Percentiles rank a stretch among this genome's conserved stretches.
phyloP scores from a whole-genome alignment of 352 stramenopile genomes.

The Phytophthora syringae region DNA sequence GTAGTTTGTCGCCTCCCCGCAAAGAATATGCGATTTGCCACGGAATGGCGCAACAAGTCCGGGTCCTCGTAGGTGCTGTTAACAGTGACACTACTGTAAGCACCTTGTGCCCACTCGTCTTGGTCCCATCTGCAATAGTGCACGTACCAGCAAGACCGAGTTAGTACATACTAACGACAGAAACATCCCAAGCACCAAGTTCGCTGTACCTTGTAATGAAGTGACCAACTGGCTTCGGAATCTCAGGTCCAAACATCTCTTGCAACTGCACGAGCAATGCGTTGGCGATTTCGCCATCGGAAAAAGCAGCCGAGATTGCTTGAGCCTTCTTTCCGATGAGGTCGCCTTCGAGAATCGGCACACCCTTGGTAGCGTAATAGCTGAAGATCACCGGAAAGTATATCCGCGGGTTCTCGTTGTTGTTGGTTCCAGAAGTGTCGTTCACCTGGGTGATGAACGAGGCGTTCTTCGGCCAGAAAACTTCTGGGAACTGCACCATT shows the following conservation, averaged over 20 bases:
- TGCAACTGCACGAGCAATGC: conserved; percentile 49
- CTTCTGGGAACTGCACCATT: conserved; percentile 61
- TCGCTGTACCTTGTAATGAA: conserved; percentile 54
- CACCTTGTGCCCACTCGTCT: conserved; percentile 56
- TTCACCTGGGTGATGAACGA: conserved; percentile 52
- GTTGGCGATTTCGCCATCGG: conserved; percentile 46
- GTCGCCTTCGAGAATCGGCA: conserved; percentile 59
- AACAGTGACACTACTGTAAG: conserved; percentile 69
- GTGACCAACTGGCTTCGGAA: conserved; percentile 41
- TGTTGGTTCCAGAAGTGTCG: neutral
- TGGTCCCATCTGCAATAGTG: conserved; percentile 51
- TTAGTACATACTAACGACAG: neutral
- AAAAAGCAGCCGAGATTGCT: conserved; percentile 35
- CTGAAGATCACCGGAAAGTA: conserved; percentile 69
- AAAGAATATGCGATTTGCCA: conserved; percentile 60
- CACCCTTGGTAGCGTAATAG: conserved; percentile 50
- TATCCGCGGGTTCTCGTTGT: conserved; percentile 15
- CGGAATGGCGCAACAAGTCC: conserved; percentile 47
- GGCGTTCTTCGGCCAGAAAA: conserved; percentile 57
- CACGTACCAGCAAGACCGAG: neutral
- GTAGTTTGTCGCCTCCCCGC: conserved; percentile 76
- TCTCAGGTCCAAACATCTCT: conserved; percentile 40
- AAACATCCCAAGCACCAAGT: neutral
- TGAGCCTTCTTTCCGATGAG: conserved; percentile 49
- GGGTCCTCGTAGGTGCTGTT: conserved; percentile 65